Evolutionary conservation across 1,284 basidiomycete species (phyloP), one percentile per base, ranked within the genome.

Genomic region (Cryptococcus sp.): DNA sequence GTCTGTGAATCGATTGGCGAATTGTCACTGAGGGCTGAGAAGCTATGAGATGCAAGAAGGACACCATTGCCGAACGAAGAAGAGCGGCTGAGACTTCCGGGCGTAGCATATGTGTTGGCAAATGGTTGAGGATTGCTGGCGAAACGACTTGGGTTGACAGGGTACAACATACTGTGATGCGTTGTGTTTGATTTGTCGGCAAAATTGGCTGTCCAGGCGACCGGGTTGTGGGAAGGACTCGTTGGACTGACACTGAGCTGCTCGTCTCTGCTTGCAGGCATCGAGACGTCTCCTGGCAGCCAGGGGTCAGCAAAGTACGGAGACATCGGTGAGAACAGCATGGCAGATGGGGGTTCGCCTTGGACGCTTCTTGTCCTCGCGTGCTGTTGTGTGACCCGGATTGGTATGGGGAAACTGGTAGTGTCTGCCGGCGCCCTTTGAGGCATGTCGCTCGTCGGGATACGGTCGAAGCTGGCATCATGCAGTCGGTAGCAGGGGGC

Each of bases 271-370:
- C 29, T 34, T 13, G 29, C 29, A 34, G 29, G 29, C 29, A 34
- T 13, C 8, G 29, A 34, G 8, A 2, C 29, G 29, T 34, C 29
- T 10, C 8, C 29, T 10, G 29, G 29, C 8, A 34, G 29, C 29
- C 45, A 38, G 15, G 44, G 40, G 5, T 45, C 41, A 19, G 44
- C 23, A 44, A 52, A 48, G n/a, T 47, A 57, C 19, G 58, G 58
- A 6, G 58, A 60, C 0, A 50, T 53, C 10, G 69, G 67, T 8
- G 68, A 63, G 50, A 61, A 65, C 10, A 70, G 25, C 38, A 63
- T 65, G 1, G 70, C 68, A 4, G 66, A 66, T 5, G 70, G 68
- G 13, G 68, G 68, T 52, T 72, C 68, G 3, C 61, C 68, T 51
- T 72, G 70, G 13, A 69, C 70, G 20, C 63, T 65, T 41, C 68